Percentiles rank a stretch among this genome's conserved stretches.
Conservation (phyloP, 2,329 filamentous ascomycete species). For the Clonostachys byssicola region DNA sequence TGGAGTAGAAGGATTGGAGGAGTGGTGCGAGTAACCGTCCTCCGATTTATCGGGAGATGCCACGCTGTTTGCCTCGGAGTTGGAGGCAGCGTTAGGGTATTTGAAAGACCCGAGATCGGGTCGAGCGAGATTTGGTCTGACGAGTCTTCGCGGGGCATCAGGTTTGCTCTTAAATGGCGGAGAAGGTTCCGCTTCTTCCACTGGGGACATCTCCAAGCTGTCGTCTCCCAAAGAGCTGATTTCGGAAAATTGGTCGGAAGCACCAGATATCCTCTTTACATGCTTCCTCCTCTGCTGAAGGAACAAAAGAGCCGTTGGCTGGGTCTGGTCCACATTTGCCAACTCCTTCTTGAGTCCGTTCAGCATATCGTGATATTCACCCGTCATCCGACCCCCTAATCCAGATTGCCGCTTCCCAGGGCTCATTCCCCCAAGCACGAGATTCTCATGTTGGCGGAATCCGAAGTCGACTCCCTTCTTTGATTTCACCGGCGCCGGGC, state of each 20-base stretch:
- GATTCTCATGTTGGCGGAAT: conserved; percentile 46
- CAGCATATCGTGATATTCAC: conserved; percentile 40
- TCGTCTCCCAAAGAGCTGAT: conserved; percentile 48
- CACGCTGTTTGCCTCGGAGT: no score
- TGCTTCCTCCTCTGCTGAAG: conserved; percentile 5
- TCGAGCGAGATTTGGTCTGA: conserved; percentile 15
- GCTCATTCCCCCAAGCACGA: conserved; percentile 34
- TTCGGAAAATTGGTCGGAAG: conserved; percentile 29
- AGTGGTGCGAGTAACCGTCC: neutral
- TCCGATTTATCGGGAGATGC: no score
- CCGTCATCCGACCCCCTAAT: conserved; percentile 13
- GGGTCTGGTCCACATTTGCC: conserved; percentile 11
- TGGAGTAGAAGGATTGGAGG: no score
- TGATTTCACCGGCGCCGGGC: conserved; percentile 10
- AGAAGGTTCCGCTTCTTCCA: no score
- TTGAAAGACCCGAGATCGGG: neutral
- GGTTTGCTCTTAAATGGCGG: no score
- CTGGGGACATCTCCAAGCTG: no score
- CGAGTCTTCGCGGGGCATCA: neutral
- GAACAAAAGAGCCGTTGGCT: conserved; percentile 10
- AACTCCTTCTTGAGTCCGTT: conserved; percentile 35
- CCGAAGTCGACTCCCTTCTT: conserved; percentile 44
- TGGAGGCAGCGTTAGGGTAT: no score
- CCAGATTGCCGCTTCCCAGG: conserved; percentile 13
- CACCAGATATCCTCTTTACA: neutral